Percentiles rank a stretch among this genome's conserved stretches.
Evolutionary conservation across 768 basidiomycete genomes (phyloP).

Genomic region (Favolaschia claudopus): DNA sequence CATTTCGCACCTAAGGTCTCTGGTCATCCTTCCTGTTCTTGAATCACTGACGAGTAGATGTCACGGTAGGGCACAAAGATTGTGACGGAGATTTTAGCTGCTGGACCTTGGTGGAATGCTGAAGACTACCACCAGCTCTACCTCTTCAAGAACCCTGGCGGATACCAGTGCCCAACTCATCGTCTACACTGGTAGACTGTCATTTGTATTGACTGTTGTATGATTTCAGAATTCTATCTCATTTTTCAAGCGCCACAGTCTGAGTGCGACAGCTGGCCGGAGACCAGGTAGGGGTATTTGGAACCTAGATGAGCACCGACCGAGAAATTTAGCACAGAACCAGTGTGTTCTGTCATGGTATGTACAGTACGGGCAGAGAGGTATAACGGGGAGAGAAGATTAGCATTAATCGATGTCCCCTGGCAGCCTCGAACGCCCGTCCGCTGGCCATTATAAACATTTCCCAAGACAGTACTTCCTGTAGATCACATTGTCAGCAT

Average conservation of each 20-base stretch:
- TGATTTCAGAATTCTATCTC: background rate
- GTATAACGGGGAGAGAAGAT: too few relatives aligned
- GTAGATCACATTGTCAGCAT: too few relatives aligned
- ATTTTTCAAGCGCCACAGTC: background rate
- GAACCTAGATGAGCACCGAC: too few relatives aligned
- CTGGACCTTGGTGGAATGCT: constrained; percentile 68
- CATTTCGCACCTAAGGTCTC: constrained; percentile 61
- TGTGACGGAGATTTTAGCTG: constrained; percentile 63
- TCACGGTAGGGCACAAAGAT: constrained; percentile 51
- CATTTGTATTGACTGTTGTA: background rate
- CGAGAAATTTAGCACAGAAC: too few relatives aligned
- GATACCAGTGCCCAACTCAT: constrained; percentile 82
- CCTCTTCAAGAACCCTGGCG: constrained; percentile 68
- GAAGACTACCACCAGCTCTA: constrained; percentile 74
- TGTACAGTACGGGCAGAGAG: too few relatives aligned
- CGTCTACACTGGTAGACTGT: constrained; percentile 63
- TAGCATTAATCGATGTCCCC: too few relatives aligned
- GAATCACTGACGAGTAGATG: background rate
- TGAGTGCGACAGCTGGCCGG: background rate
- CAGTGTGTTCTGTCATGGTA: too few relatives aligned
- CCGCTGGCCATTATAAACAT: too few relatives aligned
- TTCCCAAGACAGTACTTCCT: too few relatives aligned
- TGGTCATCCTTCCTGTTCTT: background rate
- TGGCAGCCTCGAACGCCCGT: too few relatives aligned
- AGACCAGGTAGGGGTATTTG: too few relatives aligned